phyloP scores from a whole-genome alignment of 1,284 basidiomycete species.

The Cryptococcus sp. region DNA sequence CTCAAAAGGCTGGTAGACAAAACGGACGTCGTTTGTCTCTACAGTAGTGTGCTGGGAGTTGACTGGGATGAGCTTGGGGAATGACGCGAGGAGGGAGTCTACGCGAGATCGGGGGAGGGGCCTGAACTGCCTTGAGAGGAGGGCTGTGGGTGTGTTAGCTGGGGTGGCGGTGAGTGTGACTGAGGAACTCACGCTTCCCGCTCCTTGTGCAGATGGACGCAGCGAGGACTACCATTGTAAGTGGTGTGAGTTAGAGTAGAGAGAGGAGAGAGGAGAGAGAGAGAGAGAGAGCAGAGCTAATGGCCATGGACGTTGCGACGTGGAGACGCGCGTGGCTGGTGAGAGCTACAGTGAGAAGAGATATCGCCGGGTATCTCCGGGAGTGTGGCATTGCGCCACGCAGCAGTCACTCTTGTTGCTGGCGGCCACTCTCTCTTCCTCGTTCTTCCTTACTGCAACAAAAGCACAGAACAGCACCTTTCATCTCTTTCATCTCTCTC shows the following conservation, averaged over 20 bases:
- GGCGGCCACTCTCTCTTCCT: constrained; percentile 11
- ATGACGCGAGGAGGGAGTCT: constrained; percentile 91
- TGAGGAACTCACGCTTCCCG: constrained; percentile 50
- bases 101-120: constrained; percentile 90
- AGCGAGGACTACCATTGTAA: constrained; percentile 58
- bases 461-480: constrained; percentile 4
- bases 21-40: constrained; percentile 88
- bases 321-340: neutral
- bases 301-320: neutral
- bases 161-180: too few species aligned
- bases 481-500: constrained; percentile 11
- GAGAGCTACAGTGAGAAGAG: neutral
- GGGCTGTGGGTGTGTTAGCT: constrained; percentile 57
- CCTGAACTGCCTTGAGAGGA: constrained; percentile 94
- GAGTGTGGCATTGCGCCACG: constrained; percentile 3
- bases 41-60: constrained; percentile 97
- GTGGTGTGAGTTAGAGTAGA: too few species aligned
- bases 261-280: neutral
- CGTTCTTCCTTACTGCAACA: constrained; percentile 3
- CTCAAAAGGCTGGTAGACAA: constrained; percentile 97
- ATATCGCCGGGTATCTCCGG: constrained; percentile 3
- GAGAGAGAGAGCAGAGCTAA: neutral
- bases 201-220: constrained; percentile 73
- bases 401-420: neutral
- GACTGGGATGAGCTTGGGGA: constrained; percentile 95